Base-by-base conservation (phyloP, 2,329 filamentous ascomycete genomes). In the Calonectria montana region DNA sequence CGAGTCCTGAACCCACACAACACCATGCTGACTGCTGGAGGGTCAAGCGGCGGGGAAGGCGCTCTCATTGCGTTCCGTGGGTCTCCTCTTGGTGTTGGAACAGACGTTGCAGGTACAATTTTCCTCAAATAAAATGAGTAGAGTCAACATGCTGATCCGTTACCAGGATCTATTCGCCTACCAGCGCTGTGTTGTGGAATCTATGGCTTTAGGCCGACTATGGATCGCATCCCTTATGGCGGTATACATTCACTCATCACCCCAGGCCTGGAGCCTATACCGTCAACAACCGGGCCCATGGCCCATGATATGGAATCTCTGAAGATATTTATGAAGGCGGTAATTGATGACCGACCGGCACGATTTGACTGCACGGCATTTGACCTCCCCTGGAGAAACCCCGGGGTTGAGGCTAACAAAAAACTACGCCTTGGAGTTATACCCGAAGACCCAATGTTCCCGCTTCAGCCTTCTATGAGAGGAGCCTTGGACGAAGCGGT, bases 1-100 rank as follows among this genome's bases (percentile, higher is more conserved):
- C 86, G 88, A 29, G 88, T 88, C 0, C 80, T 91, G 41, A 92
- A 92, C 75, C 91, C 92, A 0, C 81, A 86, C 61, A 91, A 91
- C 70, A 85, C 88, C 2, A 83, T 84, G 23, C 84, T 90, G 31
- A 89, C 87, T 0, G 87, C 90, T 0, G 91, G 92, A 4, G 91
- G 92, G 2, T 89, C 87, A 4, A 89, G 88, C 0, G 91, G 91
- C 16, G 92, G 92, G 2, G 81, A 82, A 47, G 81, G 76, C 2
- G 81, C 82, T 3, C 69, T 84, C 1, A 67, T 84, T 13, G 80
- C 81, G 1, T 77, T 83, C 29, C 74, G 82, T 4, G 83, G 82
- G 10, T 80, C 81, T 13, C 72, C 80, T 13, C 70, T 84, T 0
- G 82, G 81, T 2, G 70, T 83, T 15, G 82, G 82, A 3, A 80